A percentile compares a stretch with the other conserved stretches of the same genome.
Conservation (phyloP, 1,139 yeast species). For the Debaryomyces subglobosus region DNA sequence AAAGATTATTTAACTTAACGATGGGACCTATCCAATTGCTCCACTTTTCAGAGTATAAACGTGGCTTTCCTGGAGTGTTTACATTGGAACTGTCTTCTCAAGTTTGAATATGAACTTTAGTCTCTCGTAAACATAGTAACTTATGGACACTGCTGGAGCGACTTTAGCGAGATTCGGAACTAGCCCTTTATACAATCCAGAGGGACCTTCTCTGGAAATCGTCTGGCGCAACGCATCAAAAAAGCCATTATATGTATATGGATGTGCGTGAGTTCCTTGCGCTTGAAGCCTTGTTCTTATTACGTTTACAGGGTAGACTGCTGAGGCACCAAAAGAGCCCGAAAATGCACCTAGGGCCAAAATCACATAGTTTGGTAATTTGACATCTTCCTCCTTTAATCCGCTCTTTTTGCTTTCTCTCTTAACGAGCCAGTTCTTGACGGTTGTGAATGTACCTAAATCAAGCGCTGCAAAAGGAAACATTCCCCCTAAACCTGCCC, state of each 20-base stretch:
- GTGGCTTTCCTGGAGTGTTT: neutral
- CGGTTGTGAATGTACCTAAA: constrained; percentile 86
- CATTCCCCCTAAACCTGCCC: constrained; percentile 89
- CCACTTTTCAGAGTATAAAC: neutral
- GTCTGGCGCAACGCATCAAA: constrained; percentile 79
- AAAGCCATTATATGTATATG: constrained; percentile 82
- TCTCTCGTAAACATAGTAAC: constrained; percentile 92
- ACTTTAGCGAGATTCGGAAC: constrained; percentile 95
- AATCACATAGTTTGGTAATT: constrained; percentile 76
- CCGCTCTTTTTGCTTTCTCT: constrained; percentile 59
- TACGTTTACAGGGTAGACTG: constrained; percentile 89
- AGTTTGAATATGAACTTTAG: constrained; percentile 65
- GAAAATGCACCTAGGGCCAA: constrained; percentile 90
- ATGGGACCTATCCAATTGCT: neutral
- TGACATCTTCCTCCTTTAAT: constrained; percentile 64
- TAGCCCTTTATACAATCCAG: constrained; percentile 89
- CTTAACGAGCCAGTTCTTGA: constrained; percentile 74
- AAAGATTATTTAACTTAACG: too few relatives aligned
- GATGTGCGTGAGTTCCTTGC: constrained; percentile 96
- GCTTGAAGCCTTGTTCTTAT: constrained; percentile 94
- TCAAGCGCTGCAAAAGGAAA: constrained; percentile 98
- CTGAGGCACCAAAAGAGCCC: constrained; percentile 94
- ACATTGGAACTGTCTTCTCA: constrained; percentile 17
- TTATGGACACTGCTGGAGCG: constrained; percentile 95
- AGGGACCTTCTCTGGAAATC: constrained; percentile 78